Conservation (phyloP, 2,329 filamentous ascomycete species). For the Arthrobotrys sinensis region DNA sequence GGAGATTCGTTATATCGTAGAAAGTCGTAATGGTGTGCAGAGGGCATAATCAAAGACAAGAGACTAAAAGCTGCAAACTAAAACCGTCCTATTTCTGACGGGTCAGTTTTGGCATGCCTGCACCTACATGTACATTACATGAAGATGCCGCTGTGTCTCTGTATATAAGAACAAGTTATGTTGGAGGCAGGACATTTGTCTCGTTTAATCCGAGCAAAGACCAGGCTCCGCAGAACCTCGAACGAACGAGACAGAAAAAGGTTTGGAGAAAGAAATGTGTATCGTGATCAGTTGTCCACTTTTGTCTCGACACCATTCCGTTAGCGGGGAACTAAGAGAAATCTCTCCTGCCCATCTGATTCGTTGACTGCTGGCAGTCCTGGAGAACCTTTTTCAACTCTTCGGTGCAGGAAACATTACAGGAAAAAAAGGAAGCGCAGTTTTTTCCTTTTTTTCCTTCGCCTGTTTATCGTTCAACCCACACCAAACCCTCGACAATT, state of each 20-base stretch:
- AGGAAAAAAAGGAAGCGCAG: slow-evolving; percentile 51
- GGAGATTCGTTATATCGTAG: slow-evolving; percentile 61
- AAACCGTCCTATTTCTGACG: slow-evolving; percentile 59
- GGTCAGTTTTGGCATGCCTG: slow-evolving; percentile 52
- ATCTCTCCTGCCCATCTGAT: slow-evolving; percentile 61
- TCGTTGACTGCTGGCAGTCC: slow-evolving; percentile 47
- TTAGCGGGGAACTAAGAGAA: slow-evolving; percentile 60
- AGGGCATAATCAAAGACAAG: slow-evolving; percentile 57
- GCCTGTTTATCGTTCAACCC: slow-evolving; percentile 58
- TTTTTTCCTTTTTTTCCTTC: slow-evolving; percentile 55
- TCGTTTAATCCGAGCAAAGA: slow-evolving; percentile 54
- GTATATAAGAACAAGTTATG: slow-evolving; percentile 59
- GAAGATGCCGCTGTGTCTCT: slow-evolving; percentile 34
- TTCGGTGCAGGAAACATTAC: slow-evolving; percentile 59
- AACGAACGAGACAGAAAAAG: slow-evolving; percentile 59
- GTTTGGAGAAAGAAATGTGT: slow-evolving; percentile 58
- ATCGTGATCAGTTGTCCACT: slow-evolving; percentile 62
- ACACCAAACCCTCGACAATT: slow-evolving; percentile 54
- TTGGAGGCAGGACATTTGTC: slow-evolving; percentile 45
- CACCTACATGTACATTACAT: slow-evolving; percentile 42
- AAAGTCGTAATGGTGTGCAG: slow-evolving; percentile 61
- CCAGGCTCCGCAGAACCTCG: slow-evolving; percentile 42
- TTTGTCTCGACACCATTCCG: slow-evolving; percentile 62
- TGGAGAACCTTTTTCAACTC: slow-evolving; percentile 39
- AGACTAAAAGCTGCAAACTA: slow-evolving; percentile 53